These are phyloP conservation scores for Pulveroboletus frians DNA, from an alignment of 768 basidiomycete species.

Conservation along the genomic window DNA sequence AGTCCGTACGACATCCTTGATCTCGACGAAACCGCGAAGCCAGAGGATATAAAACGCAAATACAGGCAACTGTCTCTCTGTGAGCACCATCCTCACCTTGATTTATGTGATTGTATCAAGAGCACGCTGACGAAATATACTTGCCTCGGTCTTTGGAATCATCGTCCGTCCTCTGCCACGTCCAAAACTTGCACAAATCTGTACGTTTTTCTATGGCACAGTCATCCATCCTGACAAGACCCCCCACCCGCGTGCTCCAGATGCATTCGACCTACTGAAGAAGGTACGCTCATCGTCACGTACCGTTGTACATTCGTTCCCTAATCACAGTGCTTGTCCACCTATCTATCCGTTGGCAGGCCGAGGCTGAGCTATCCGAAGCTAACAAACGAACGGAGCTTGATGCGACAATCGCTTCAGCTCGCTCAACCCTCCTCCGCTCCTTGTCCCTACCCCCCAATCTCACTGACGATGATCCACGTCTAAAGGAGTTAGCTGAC, in stretches of 20 bases:
- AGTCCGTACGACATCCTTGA: constrained; percentile 95
- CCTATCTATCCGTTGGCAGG: constrained; percentile 39
- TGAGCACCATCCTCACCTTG: constrained; percentile 37
- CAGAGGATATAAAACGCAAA: constrained; percentile 85
- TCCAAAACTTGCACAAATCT: constrained; percentile 5
- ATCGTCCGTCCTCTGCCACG: background rate
- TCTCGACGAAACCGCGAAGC: constrained; percentile 62
- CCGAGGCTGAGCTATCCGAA: constrained; percentile 78
- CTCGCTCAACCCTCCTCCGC: constrained; percentile 65
- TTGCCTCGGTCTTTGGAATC: constrained; percentile 1
- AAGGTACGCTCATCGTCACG: constrained; percentile 49
- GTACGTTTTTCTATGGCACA: constrained; percentile 46
- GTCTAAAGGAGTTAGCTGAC: constrained; percentile 43
- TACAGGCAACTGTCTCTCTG: constrained; percentile 82
- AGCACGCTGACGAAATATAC: constrained; percentile 21
- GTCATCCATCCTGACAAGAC: constrained; percentile 99
- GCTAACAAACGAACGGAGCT: constrained; percentile 75
- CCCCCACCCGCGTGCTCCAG: constrained; percentile 78
- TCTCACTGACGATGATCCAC: constrained; percentile 54
- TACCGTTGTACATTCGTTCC: background rate
- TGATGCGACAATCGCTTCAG: constrained; percentile 72
- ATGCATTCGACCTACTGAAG: constrained; percentile 91
- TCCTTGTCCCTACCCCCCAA: constrained; percentile 55
- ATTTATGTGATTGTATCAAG: constrained; percentile 1
- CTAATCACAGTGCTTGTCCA: background rate